phyloP scores from a whole-genome alignment of 805 yeast genomes.

The Candida glaebosa region DNA sequence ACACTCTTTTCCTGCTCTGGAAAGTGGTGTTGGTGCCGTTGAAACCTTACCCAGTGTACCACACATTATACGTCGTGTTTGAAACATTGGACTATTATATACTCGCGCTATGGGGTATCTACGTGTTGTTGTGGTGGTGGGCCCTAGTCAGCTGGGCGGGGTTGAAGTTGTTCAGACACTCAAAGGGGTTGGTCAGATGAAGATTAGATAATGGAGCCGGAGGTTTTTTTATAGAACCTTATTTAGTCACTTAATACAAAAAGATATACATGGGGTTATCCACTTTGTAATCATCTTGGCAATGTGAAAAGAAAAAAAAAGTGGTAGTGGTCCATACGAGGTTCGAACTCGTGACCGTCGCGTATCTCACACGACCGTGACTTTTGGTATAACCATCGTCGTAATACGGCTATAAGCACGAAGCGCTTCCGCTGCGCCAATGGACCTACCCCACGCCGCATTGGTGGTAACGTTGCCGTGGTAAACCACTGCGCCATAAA shows the following conservation, averaged over 20 bases:
- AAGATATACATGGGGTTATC: no score
- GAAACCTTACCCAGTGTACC: slow-evolving; percentile 11
- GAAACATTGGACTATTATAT: slow-evolving; percentile 27
- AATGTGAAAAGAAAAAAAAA: no score
- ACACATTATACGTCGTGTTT: slow-evolving; percentile 11
- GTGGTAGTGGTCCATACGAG: slow-evolving; percentile 49
- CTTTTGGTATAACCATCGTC: slow-evolving; percentile 44
- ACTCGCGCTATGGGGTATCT: slow-evolving; percentile 35
- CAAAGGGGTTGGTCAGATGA: slow-evolving; percentile 45
- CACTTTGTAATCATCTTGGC: no score
- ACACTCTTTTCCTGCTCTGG: slow-evolving; percentile 37
- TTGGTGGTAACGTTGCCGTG: neutral
- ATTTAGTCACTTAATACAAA: neutral
- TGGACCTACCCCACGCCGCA: slow-evolving; percentile 28
- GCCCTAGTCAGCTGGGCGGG: slow-evolving; percentile 75
- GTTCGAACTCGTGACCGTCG: slow-evolving; percentile 55
- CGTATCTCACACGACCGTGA: slow-evolving; percentile 55
- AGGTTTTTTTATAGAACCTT: neutral
- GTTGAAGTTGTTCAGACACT: slow-evolving; percentile 74
- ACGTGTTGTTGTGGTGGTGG: slow-evolving; percentile 56
- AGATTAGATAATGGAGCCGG: neutral
- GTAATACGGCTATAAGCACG: slow-evolving; percentile 49
- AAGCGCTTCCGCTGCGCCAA: slow-evolving; percentile 56
- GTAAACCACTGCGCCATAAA: slow-evolving; percentile 5
- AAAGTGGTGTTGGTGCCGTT: slow-evolving; percentile 29